Base-by-base conservation (phyloP, 495 filamentous ascomycete genomes). In the Trichoderma orchidacearum region DNA sequence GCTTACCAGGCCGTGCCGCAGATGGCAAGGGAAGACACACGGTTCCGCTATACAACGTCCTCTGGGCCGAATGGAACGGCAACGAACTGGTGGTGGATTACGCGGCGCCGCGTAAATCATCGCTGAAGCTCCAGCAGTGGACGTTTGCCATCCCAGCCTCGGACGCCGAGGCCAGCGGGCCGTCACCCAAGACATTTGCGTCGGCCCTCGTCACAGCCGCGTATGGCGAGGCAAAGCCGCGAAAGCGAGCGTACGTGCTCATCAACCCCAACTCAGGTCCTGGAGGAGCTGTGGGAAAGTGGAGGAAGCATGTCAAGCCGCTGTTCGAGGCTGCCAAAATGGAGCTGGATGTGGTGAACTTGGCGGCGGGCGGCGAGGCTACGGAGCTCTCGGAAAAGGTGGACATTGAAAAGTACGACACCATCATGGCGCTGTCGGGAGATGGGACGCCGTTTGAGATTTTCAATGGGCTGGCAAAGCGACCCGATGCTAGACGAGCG, bases 381-480 rank as follows among this genome's bases (percentile, higher is more conserved):
- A 77, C 84, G 2, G 82, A 89, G 34, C 86, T 97, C 60, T 82
- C 85, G 30, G 76, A 87, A 64, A 76, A 85, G 15, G 67, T 96
- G n/a, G 85, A 96, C 64, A 79, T 87, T 18, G 78, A 88, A 21
- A 79, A 77, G 2, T 94, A 80, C 63, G 93, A 98, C 70, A 82
- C 88, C 5, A 78, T 96, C 6, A 80, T 93, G 12, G 86, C 87
- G 59, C 95, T 90, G 63, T 96, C 92, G 8, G 93, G 93, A 2
- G 93, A 98, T 61, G 93, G 93, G 11, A 66, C 96, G 17, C 87
- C 89, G 0, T 85, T 95, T 63, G 92, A 98, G 69, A 87, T 96
- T 12, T 95, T 95, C 75, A 97, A 98, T 64, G 93, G 93, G 7
- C 65, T 98, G 23, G 89, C 76, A 15, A 85, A 84, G 66, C 84